phyloP scores from a whole-genome alignment of 768 basidiomycete species.

The Boletus subparvulus region DNA sequence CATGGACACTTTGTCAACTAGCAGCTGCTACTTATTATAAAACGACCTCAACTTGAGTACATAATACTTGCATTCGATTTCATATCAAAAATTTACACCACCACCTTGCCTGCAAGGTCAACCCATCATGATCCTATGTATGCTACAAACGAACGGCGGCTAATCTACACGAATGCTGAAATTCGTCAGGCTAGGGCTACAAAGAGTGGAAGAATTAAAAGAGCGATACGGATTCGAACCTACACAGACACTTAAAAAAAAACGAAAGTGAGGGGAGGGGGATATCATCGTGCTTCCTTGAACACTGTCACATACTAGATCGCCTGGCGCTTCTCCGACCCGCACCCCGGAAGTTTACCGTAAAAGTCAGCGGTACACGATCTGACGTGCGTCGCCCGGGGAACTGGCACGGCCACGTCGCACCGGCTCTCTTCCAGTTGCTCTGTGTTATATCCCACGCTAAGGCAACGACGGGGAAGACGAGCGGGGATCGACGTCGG shows the following conservation, averaged over 20 bases:
- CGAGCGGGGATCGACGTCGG: constrained; percentile 18
- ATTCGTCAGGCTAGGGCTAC: constrained; percentile 20
- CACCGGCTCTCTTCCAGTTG: neutral
- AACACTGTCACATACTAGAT: constrained; percentile 47
- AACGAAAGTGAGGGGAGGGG: neutral
- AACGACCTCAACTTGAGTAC: too few species aligned
- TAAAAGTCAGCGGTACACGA: neutral
- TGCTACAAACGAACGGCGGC: constrained; percentile 11
- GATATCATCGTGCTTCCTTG: constrained; percentile 32
- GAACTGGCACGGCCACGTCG: neutral
- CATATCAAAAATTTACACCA: too few species aligned
- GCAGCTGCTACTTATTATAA: too few species aligned
- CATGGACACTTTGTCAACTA: neutral
- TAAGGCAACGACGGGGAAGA: constrained; percentile 4
- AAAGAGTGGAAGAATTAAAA: constrained; percentile 1
- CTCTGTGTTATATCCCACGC: constrained; percentile 2
- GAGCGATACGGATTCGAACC: neutral
- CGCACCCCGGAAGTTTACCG: neutral
- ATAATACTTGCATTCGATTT: too few species aligned
- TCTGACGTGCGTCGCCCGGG: constrained; percentile 1
- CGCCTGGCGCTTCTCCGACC: constrained; percentile 21
- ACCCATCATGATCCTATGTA: neutral
- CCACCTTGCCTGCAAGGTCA: too few species aligned
- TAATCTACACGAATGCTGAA: constrained; percentile 4
- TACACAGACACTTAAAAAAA: neutral